phyloP scores from a whole-genome alignment of 352 stramenopile genomes.

The Phytophthora parvispora region DNA sequence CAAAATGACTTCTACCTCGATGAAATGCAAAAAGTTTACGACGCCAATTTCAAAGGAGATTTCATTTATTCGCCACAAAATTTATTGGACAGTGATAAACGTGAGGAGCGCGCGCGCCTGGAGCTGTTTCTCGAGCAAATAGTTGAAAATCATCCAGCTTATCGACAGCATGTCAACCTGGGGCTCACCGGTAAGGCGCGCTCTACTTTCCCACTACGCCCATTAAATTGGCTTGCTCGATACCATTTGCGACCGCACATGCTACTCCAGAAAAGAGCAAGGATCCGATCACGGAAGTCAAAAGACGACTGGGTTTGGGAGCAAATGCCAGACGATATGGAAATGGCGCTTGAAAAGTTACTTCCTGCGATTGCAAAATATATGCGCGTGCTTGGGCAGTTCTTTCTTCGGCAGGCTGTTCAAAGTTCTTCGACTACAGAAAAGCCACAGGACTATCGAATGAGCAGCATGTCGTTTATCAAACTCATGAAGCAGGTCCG shows the following conservation, averaged over 20 bases:
- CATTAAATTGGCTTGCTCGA: slow-evolving; percentile 26
- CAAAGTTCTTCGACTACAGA: slow-evolving; percentile 12
- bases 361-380: slow-evolving; percentile 54
- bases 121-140: slow-evolving; percentile 36
- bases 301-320: slow-evolving; percentile 33
- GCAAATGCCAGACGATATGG: slow-evolving; percentile 38
- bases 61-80: neutral
- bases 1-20: slow-evolving; percentile 65
- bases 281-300: neutral
- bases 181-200: neutral
- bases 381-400: slow-evolving; percentile 46
- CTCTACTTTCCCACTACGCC: neutral
- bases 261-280: slow-evolving; percentile 6
- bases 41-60: slow-evolving; percentile 7
- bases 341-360: slow-evolving; percentile 42
- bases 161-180: slow-evolving; percentile 14
- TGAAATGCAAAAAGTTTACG: slow-evolving; percentile 49
- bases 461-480: slow-evolving; percentile 47
- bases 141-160: slow-evolving; percentile 27
- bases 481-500: slow-evolving; percentile 61
- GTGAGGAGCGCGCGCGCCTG: slow-evolving; percentile 24
- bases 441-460: slow-evolving; percentile 33
- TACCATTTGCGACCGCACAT: slow-evolving; percentile 23
- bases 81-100: neutral
- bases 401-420: slow-evolving; percentile 43